Evolutionary conservation across 441 rosid genomes (phyloP).

Genomic region (Gossypium laxum): DNA sequence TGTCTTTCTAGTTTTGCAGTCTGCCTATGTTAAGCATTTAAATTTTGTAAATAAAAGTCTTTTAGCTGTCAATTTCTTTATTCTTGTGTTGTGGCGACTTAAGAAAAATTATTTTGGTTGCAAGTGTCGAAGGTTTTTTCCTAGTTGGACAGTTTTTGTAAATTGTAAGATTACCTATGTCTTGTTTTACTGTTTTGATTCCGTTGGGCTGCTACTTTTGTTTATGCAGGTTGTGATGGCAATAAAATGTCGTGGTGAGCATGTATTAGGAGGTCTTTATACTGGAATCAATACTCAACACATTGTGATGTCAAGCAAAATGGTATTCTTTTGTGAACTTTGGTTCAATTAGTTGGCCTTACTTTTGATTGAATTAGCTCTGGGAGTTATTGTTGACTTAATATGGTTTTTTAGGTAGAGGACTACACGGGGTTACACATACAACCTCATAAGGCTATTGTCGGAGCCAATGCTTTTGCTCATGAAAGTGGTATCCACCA

Average conservation of each 20-base stretch:
- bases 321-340: constrained; percentile 38
- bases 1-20: background rate
- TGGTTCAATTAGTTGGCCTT: background rate
- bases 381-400: constrained; percentile 6
- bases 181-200: background rate
- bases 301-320: constrained; percentile 84
- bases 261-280: constrained; percentile 57
- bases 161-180: background rate
- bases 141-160: background rate
- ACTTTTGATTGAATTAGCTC: background rate
- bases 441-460: constrained; percentile 96
- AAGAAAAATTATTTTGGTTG: background rate
- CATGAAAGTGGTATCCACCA: constrained; percentile 88
- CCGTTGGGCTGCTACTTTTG: background rate
- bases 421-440: constrained; percentile 75
- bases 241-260: constrained; percentile 70
- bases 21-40: background rate
- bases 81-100: background rate
- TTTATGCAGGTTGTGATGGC: constrained; percentile 75
- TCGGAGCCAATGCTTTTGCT: constrained; percentile 87
- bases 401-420: constrained; percentile 57
- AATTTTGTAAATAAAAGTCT: background rate
- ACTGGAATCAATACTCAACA: constrained; percentile 71
- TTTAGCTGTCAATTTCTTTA: background rate
- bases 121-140: background rate